Percentiles rank a stretch among this genome's conserved stretches.
Conservation (phyloP, 1,284 basidiomycete genomes). For the Melampsora larici-populina region DNA sequence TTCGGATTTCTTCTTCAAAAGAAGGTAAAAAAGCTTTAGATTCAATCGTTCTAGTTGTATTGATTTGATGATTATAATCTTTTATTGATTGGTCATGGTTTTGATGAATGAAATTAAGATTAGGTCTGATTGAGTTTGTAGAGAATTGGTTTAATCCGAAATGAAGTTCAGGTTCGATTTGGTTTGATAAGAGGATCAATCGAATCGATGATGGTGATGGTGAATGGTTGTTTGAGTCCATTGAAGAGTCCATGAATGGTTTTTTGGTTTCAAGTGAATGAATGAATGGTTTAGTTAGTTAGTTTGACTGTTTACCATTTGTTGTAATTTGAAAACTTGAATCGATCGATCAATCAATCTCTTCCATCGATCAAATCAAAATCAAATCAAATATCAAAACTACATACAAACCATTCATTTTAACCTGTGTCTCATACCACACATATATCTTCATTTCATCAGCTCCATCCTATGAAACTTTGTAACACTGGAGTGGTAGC, state of each 20-base stretch:
- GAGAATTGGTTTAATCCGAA: constrained; percentile 17
- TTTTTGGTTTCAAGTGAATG: neutral
- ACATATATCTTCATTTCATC: too few species aligned
- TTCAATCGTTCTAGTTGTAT: neutral
- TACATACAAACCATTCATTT: too few species aligned
- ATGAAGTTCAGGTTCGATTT: constrained; percentile 14
- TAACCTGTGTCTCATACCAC: too few species aligned
- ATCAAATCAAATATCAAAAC: too few species aligned
- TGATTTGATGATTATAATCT: neutral
- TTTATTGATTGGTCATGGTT: neutral
- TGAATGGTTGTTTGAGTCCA: neutral
- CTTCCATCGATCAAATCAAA: too few species aligned
- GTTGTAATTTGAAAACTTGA: too few species aligned
- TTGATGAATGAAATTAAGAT: constrained; percentile 9
- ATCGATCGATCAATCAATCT: too few species aligned
- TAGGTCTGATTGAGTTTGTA: constrained; percentile 12
- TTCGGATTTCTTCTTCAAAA: neutral
- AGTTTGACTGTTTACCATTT: neutral
- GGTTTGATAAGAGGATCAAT: neutral
- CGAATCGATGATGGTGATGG: constrained; percentile 9
- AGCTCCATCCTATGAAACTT: too few species aligned
- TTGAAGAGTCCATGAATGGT: neutral
- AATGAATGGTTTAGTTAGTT: neutral
- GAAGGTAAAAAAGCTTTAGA: neutral
- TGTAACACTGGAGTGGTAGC: too few species aligned